These are phyloP conservation scores for Fraxinus dipetala DNA, from an alignment of 305 asterid genomes.

Conservation along the genomic window DNA sequence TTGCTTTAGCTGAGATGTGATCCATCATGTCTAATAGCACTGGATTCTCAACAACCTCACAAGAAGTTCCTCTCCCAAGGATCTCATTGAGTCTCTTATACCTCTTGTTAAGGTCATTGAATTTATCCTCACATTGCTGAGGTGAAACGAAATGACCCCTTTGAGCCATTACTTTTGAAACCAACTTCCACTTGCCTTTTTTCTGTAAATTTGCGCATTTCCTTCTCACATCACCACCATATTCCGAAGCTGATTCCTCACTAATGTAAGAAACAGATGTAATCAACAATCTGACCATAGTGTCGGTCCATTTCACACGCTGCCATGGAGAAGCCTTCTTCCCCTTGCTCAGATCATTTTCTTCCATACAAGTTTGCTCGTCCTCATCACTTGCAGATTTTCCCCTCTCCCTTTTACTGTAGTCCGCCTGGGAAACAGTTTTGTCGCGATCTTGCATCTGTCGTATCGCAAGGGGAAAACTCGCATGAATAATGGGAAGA, in stretches of 20 bases:
- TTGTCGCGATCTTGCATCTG: constrained; percentile 42
- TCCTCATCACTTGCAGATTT: constrained; percentile 71
- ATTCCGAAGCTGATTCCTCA: constrained; percentile 53
- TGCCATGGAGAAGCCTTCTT: constrained; percentile 72
- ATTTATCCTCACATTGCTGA: constrained; percentile 86
- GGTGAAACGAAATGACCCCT: constrained; percentile 82
- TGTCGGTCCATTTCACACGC: constrained; percentile 84
- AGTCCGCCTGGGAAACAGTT: constrained; percentile 35
- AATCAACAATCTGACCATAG: constrained; percentile 67
- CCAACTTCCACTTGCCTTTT: constrained; percentile 80
- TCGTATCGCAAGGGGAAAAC: constrained; percentile 51
- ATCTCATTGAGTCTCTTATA: constrained; percentile 88
- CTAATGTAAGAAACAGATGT: constrained; percentile 79
- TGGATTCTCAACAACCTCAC: constrained; percentile 80
- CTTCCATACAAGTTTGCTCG: constrained; percentile 55
- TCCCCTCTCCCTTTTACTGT: constrained; percentile 40
- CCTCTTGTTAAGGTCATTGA: constrained; percentile 80
- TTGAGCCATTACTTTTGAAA: constrained; percentile 86
- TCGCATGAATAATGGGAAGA: constrained; percentile 38
- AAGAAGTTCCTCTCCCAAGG: constrained; percentile 75
- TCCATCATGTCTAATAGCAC: constrained; percentile 56
- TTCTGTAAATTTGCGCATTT: constrained; percentile 59
- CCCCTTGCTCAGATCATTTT: constrained; percentile 43
- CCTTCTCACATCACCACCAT: constrained; percentile 41
- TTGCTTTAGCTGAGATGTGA: constrained; percentile 61